A percentile compares a stretch with the other conserved stretches of the same genome.
Evolutionary conservation across 768 basidiomycete genomes (phyloP).

Genomic region (Serendipita indica): DNA sequence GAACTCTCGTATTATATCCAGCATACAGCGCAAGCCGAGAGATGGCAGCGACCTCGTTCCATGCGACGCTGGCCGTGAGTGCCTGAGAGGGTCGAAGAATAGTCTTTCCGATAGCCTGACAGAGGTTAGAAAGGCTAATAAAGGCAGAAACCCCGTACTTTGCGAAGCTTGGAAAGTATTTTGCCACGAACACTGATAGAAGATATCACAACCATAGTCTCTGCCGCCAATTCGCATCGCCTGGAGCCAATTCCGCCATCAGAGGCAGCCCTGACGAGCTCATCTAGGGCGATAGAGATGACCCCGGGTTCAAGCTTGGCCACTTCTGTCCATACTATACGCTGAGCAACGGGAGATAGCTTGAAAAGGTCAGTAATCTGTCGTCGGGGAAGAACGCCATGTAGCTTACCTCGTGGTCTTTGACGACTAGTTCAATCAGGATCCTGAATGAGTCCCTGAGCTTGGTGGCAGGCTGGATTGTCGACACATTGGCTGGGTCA

Average conservation of each 20-base stretch:
- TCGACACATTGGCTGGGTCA: slow-evolving; percentile 51
- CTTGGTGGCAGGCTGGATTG: slow-evolving; percentile 56
- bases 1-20: slow-evolving; percentile 48
- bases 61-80: slow-evolving; percentile 55
- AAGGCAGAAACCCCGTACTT: slow-evolving; percentile 29
- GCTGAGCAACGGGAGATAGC: slow-evolving; percentile 53
- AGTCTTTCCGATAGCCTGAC: slow-evolving; percentile 57
- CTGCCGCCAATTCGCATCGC: slow-evolving; percentile 59
- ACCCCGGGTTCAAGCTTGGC: slow-evolving; percentile 46
- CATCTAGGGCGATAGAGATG: slow-evolving; percentile 61
- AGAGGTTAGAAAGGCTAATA: not conserved
- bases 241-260: slow-evolving; percentile 67
- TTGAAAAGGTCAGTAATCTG: slow-evolving; percentile 21
- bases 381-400: not conserved
- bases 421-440: slow-evolving; percentile 57
- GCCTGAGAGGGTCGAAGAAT: slow-evolving; percentile 46
- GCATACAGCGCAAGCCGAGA: slow-evolving; percentile 61
- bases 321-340: slow-evolving; percentile 63
- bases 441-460: slow-evolving; percentile 71
- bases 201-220: slow-evolving; percentile 57
- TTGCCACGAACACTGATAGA: slow-evolving; percentile 67
- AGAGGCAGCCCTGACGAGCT: slow-evolving; percentile 66
- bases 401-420: slow-evolving; percentile 46
- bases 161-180: slow-evolving; percentile 63
- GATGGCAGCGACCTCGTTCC: slow-evolving; percentile 70